Percentiles rank a stretch among this genome's conserved stretches.
Conservation (phyloP, 345 rosid species). For the Lepidium sativum region DNA sequence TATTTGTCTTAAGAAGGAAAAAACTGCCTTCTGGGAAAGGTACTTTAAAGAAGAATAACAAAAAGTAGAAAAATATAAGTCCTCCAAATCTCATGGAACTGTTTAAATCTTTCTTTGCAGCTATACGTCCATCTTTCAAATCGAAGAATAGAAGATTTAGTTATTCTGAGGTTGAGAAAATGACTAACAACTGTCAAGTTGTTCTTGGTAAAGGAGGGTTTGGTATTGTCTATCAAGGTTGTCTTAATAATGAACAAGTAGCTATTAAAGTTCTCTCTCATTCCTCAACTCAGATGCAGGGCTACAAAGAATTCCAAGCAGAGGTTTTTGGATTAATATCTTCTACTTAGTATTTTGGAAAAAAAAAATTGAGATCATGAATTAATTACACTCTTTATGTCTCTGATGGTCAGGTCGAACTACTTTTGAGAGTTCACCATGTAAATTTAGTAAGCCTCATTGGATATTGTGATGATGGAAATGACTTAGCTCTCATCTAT, state of each 20-base stretch:
- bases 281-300: conserved; percentile 20
- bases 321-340: conserved; percentile 18
- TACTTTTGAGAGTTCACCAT: conserved; percentile 35
- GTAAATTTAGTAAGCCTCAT: conserved; percentile 30
- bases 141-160: conserved; percentile 14
- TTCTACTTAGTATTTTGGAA: background rate
- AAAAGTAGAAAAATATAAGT: background rate
- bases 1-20: background rate
- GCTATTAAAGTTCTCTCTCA: conserved; percentile 39
- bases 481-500: conserved; percentile 29
- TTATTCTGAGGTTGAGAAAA: conserved; percentile 4
- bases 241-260: conserved; percentile 22
- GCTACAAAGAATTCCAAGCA: conserved; percentile 28
- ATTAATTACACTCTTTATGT: background rate
- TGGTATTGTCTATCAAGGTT: conserved; percentile 33
- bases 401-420: conserved; percentile 23
- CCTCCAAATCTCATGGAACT: background rate
- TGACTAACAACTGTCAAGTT: conserved; percentile 25
- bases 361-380: background rate
- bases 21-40: background rate
- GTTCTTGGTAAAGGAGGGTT: conserved; percentile 37
- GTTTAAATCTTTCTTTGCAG: background rate
- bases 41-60: background rate
- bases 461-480: conserved; percentile 34
- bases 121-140: background rate